Evolutionary conservation across 2,329 filamentous ascomycete genomes (phyloP), one percentile per base, ranked within the genome.

Genomic region (Epichloe elymi): DNA sequence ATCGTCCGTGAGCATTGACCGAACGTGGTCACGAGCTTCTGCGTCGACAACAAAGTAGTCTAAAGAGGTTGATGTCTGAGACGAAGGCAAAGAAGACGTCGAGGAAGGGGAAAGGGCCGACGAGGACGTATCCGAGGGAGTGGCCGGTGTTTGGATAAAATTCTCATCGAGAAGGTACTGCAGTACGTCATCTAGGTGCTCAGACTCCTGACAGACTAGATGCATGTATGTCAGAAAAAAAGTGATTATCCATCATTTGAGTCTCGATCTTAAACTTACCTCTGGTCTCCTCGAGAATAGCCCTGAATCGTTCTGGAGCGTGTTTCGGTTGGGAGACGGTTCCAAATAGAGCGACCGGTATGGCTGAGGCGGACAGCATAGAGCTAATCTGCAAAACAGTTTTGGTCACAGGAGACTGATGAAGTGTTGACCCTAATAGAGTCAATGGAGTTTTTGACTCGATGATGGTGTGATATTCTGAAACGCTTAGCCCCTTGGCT

Each of bases 101-200:
- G 55, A 51, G 14, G 56, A 58, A 20, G 51, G 38, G 11, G 50
- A 23, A n/a, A 54, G 48, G 7, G 57, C 53, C 0, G 57, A 54
- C 12, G 19, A 51, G 36, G 46, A 45, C 2, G 38, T 47, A 14
- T 49, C 51, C n/a, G 43, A 53, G 5, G 47, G 43, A 5, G 51
- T 37, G 5, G 42, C 15, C 11, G 56, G 53, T 5, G 55, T 57
- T 26, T 61, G 58, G 40, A 61, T 59, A 8, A 59, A 58, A 35
- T 59, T 57, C 35, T 58, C 55, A 42, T 60, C 58, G n/a, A 59
- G 52, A 4, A 61, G 54, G 45, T 57, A 58, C 43, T 59, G 59
- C 12, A 61, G 43, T 4, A 59, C 54, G 19, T 58, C 54, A 26
- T 60, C 56, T n/a, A 60, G 43, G n/a, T 52, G 55, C 3, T 42